phyloP scores from a whole-genome alignment of 1,284 basidiomycete genomes.

The Cutaneotrichosporon sp. region DNA sequence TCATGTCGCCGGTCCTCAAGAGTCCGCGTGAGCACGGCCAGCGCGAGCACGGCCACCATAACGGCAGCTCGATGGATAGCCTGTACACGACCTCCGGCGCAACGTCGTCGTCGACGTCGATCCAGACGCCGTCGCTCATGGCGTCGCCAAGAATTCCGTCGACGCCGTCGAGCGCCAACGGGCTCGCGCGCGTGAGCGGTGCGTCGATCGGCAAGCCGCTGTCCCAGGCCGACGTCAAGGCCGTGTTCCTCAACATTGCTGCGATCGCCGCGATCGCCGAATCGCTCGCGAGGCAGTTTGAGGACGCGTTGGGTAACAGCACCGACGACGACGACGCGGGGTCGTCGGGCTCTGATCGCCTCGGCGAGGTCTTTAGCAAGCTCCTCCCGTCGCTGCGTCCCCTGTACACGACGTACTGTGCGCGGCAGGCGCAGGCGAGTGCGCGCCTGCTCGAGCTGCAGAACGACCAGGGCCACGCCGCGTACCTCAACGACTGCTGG shows the following conservation, averaged over 20 bases:
- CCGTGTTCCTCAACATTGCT: slow-evolving; percentile 73
- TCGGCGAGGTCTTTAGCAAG: slow-evolving; percentile 72
- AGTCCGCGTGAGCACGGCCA: slow-evolving; percentile 2
- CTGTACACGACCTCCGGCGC: slow-evolving; percentile 3
- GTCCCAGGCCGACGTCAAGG: slow-evolving; percentile 62
- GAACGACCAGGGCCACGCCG: slow-evolving; percentile 43
- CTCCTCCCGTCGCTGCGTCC: slow-evolving; percentile 69
- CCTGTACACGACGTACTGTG: slow-evolving; percentile 80
- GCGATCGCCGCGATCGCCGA: slow-evolving; percentile 69
- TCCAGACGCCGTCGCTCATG: slow-evolving; percentile 11
- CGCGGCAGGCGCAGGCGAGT: slow-evolving; percentile 71
- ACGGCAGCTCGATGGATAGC: slow-evolving; percentile 4
- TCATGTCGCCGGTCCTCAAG: slow-evolving; percentile 13
- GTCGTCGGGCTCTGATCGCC: slow-evolving; percentile 56
- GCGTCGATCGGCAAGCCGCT: slow-evolving; percentile 54
- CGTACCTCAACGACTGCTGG: slow-evolving; percentile 66
- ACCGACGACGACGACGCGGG: slow-evolving; percentile 40
- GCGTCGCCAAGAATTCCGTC: slow-evolving; percentile 4
- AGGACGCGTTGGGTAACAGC: slow-evolving; percentile 40
- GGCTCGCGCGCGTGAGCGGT: neutral
- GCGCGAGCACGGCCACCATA: neutral
- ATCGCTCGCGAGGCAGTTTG: slow-evolving; percentile 53
- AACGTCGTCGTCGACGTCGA: slow-evolving; percentile 2
- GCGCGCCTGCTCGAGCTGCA: slow-evolving; percentile 56
- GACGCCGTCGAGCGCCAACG: slow-evolving; percentile 3